These are phyloP conservation scores for Neonectria sp. DNA, from an alignment of 2,329 filamentous ascomycete species.

Conservation along the genomic window DNA sequence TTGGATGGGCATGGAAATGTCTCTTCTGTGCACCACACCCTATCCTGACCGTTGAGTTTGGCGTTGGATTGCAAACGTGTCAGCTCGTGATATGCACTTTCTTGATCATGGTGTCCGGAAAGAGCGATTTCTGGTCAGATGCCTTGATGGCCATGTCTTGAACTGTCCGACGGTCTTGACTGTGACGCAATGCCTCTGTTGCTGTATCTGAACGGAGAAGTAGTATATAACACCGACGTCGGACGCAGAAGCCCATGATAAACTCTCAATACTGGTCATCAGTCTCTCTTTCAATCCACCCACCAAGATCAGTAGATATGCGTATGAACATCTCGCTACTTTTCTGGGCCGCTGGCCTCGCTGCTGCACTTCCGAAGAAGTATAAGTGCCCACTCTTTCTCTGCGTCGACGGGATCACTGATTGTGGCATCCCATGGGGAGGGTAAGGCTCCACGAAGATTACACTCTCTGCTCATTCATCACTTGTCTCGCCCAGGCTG, in stretches of 20 bases:
- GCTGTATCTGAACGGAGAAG: background rate
- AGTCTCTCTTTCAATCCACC: background rate
- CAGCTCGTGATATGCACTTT: background rate
- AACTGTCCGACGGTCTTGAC: background rate
- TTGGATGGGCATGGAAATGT: background rate
- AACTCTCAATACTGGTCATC: background rate
- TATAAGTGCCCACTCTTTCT: slow-evolving; percentile 26
- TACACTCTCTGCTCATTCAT: background rate
- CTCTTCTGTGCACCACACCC: background rate
- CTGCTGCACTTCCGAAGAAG: slow-evolving; percentile 20
- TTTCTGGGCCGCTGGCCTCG: slow-evolving; percentile 26
- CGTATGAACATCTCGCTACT: slow-evolving; percentile 26
- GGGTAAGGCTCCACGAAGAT: slow-evolving; percentile 38
- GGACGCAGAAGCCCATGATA: background rate
- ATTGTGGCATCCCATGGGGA: slow-evolving; percentile 48
- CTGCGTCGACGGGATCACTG: slow-evolving; percentile 49
- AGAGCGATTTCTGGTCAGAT: background rate
- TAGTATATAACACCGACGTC: background rate
- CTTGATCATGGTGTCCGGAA: background rate
- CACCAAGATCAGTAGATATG: slow-evolving; percentile 26
- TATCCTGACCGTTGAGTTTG: background rate
- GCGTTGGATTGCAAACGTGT: background rate
- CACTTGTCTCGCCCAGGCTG: background rate
- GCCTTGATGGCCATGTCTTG: background rate
- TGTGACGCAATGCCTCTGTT: background rate